Base-by-base conservation (phyloP, 1,284 basidiomycete species). In the Sporisorium scitamineum region DNA sequence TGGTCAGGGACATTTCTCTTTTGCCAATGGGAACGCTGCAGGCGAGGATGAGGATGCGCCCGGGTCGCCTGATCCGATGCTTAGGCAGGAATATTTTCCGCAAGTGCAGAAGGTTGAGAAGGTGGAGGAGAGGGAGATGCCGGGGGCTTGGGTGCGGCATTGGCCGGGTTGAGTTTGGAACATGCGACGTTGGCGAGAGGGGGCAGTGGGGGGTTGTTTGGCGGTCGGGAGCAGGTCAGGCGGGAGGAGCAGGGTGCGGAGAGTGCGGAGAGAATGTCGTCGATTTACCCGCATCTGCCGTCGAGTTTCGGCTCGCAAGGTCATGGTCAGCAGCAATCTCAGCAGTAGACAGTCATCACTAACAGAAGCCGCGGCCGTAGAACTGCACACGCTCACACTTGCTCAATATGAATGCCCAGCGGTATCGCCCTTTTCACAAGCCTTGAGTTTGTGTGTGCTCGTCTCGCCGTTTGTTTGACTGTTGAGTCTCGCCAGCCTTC, bases 21-120 rank as follows among this genome's bases (percentile, higher is more conserved):
- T 57, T n/a, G 57, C 53, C 7, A 54, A 61, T 24, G 58, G 45
- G 18, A 39, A 22, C 7, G 58, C 45, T 13, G n/a, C n/a, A n/a
- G 39, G n/a, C 16, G 37, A 37, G 13, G 67, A 71, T 10, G 58
- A 65, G 22, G 70, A 72, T 50, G 70, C 70, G 20, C 45, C 47
- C 16, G 70, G 70, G 9, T 59, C 45, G 18, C 64, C 60, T 14
- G 70, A 67, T 62, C 32, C 24, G 1, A 24, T 26, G 11, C 5
- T 27, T 4, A 24, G n/a, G 9, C 8, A 11, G 8, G 48, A 39
- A 27, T 57, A 52, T 10, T 63, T 70, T 18, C 56, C n/a, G n/a
- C 3, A 7, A 0, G 13, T 42, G 27, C 26, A 22, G 26, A 48
- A 16, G 27, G n/a, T 9, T 8, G 11, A 14, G 8, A 42, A 20